Evolutionary conservation across 192 early-diverging fungal genomes (phyloP).

Genomic region (Entomortierella chlamydospora): DNA sequence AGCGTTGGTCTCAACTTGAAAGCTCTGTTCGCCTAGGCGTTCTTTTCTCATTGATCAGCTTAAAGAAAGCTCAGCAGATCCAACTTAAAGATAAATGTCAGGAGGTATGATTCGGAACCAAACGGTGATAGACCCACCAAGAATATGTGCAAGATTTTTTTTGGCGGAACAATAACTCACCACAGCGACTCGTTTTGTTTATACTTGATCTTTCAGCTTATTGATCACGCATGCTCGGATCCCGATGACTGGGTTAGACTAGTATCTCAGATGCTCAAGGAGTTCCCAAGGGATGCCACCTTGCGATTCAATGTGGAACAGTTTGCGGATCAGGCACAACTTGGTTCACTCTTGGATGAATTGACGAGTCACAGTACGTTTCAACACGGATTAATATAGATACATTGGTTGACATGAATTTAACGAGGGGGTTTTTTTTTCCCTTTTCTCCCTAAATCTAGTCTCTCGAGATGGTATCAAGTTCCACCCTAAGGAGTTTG

Average conservation of each 20-base stretch:
- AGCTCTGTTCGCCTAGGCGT: conserved; percentile 38
- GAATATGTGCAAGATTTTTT: not conserved
- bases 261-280: conserved; percentile 40
- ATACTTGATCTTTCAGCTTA: conserved; percentile 11
- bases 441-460: conserved; percentile 1
- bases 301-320: conserved; percentile 48
- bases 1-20: conserved; percentile 41
- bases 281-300: conserved; percentile 36
- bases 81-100: conserved; percentile 39
- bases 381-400: no score
- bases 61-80: conserved; percentile 46
- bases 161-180: no score
- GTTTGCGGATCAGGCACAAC: conserved; percentile 41
- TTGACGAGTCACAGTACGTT: conserved; percentile 34
- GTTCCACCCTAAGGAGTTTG: conserved; percentile 49
- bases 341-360: conserved; percentile 24
- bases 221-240: conserved; percentile 36
- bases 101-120: conserved; percentile 18
- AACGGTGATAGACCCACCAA: not conserved
- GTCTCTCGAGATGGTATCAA: conserved; percentile 43
- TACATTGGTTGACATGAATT: no score
- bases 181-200: not conserved
- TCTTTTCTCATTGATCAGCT: conserved; percentile 47
- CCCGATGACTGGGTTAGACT: conserved; percentile 46
- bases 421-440: no score